Evolutionary conservation across 352 stramenopile genomes (phyloP), one percentile per base, ranked within the genome.

Genomic region (Phytophthora megakarya): DNA sequence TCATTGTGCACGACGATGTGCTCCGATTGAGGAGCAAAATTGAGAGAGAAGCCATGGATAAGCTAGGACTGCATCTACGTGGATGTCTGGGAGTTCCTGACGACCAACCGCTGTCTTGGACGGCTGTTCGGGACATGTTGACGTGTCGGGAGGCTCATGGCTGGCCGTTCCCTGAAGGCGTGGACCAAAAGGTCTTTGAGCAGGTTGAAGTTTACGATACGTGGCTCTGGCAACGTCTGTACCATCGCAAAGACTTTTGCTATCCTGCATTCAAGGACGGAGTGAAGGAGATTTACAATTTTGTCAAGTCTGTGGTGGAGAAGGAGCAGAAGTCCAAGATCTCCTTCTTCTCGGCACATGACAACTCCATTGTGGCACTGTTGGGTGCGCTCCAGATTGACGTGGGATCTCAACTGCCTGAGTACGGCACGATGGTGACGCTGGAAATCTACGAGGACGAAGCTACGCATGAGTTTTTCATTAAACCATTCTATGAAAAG

Each of bases 331-430:
- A 50, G 32, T 68, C 74, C 26, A 87, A 86, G 44, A 56, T 95
- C n/a, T 76, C 84, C 25, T 89, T 95, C 67, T 92, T 92, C 69
- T 95, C 86, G 18, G 84, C 84, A 1, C 86, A 95, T 51, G 84
- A 95, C 70, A 93, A 93, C 64, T 91, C 86, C 38, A 89, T 95
- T 67, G 81, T 95, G 13, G 84, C 82, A 21, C 75, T 93, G 55
- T 51, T 92, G 61, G 78, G 78, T 22, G 82, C 84, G 40, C 56
- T 95, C 25, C 75, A 89, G 59, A 72, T 95, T 18, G 66, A 92
- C 5, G 78, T 90, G 38, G 78, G 77, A 6, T 62, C 56, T 5
- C 66, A 79, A 4, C 47, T 90, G 37, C 86, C 86, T 0, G 70
- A 85, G 49, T 93, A 93, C 48, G 86, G 86, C 53, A 83, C 83